Percentiles rank a stretch among this genome's conserved stretches.
These are phyloP conservation scores for Candida insectorum DNA, from an alignment of 805 yeast species.

Conservation along the genomic window DNA sequence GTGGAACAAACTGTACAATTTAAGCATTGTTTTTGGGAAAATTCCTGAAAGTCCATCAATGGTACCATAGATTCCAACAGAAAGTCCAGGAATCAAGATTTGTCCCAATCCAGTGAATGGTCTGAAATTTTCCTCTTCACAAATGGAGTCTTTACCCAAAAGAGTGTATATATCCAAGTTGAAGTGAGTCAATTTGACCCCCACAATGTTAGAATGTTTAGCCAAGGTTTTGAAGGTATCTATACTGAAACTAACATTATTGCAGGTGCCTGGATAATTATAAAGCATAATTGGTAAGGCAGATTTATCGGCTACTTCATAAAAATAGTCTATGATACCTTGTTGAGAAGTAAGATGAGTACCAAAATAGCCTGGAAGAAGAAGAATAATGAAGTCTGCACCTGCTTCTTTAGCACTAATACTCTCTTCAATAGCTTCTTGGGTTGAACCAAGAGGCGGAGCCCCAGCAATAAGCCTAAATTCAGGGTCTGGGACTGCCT, in stretches of 20 bases:
- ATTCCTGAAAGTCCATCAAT: slow-evolving; percentile 53
- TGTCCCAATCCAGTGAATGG: slow-evolving; percentile 52
- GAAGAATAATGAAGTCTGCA: slow-evolving; percentile 35
- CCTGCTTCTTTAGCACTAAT: slow-evolving; percentile 39
- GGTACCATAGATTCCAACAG: slow-evolving; percentile 48
- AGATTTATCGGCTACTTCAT: slow-evolving; percentile 40
- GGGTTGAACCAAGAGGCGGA: no score
- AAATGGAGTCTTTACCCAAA: slow-evolving; percentile 40
- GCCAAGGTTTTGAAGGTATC: slow-evolving; percentile 39
- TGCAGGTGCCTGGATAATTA: slow-evolving; percentile 50
- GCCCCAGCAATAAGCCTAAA: slow-evolving; percentile 51
- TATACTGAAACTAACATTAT: slow-evolving; percentile 35
- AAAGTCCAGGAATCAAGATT: slow-evolving; percentile 43
- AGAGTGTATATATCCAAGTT: slow-evolving; percentile 46
- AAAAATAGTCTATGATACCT: slow-evolving; percentile 45
- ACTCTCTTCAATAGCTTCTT: slow-evolving; percentile 44
- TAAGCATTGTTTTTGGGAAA: slow-evolving; percentile 47
- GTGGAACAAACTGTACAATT: slow-evolving; percentile 35
- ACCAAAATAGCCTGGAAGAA: slow-evolving; percentile 47
- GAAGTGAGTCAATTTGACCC: slow-evolving; percentile 51
- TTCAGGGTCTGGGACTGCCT: slow-evolving; percentile 36
- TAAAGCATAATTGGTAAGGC: slow-evolving; percentile 44
- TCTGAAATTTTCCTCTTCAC: slow-evolving; percentile 35
- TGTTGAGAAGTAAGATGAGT: slow-evolving; percentile 44
- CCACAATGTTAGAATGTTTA: slow-evolving; percentile 46